Evolutionary conservation across 2,329 filamentous ascomycete species (phyloP), one percentile per base, ranked within the genome.

Genomic region (Aspergillus persii): DNA sequence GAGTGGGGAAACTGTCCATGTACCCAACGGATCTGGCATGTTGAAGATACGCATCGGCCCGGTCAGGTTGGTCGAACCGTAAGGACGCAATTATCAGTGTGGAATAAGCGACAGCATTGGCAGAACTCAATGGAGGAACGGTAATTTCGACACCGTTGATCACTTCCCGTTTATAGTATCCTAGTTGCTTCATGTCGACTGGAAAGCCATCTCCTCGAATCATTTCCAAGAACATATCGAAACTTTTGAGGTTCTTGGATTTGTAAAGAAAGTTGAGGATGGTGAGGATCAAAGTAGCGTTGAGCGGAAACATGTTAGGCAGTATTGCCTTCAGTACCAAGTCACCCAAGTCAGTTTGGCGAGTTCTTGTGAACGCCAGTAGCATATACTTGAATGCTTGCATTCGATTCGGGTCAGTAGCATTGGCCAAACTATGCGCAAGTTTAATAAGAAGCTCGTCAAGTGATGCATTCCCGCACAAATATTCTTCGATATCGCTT

Each of bases 11-110:
- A 36, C 73, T 71, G 53, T 78, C 76, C 55, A 71, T 68, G 56
- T 74, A 77, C 6, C 76, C 76, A 8, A 66, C 63, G 7, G 66
- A 61, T 27, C 76, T 70, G 41, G 71, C 70, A 39, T 69, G 67
- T 41, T 75, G 68, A n/a, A 76, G 67, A 67, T 73, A 79, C 4
- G 76, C 76, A 47, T 78, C 72, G 9, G 76, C 76, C 63, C 71
- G 69, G 33, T 77, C 69, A 4, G 73, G 71, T 50, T 78, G 76
- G 36, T 78, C 69, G 39, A 79, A 78, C 8, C 73, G 69, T n/a
- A 79, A 66, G 33, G 71, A 71, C 15, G 72, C 68, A 3, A 68
- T 65, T 39, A 79, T 76, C 11, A 79, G 65, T n/a, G 71, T 66
- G 5, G 69, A 68, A 46, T 74, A 73, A 12, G 77, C 66, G 23